These are phyloP conservation scores for Saccharomycopsis sp. DNA, from an alignment of 805 yeast genomes.

Conservation along the genomic window DNA sequence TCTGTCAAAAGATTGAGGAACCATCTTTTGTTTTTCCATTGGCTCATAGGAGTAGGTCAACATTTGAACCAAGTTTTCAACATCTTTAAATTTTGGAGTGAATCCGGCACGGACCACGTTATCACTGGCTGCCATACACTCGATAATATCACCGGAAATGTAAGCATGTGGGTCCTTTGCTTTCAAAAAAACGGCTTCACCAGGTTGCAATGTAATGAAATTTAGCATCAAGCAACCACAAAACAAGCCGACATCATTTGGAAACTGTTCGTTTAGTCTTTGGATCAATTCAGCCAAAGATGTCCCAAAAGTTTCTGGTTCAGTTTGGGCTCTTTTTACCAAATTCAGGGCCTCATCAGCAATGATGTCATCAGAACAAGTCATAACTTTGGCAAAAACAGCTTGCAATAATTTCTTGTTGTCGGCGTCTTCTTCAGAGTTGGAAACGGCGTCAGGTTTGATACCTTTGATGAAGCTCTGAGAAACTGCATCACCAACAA, in stretches of 20 bases:
- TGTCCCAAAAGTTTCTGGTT: slow-evolving; percentile 45
- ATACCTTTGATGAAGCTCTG: slow-evolving; percentile 44
- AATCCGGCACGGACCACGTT: slow-evolving; percentile 98
- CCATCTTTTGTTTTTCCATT: slow-evolving; percentile 90
- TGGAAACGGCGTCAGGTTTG: slow-evolving; percentile 35
- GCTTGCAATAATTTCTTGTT: slow-evolving; percentile 63
- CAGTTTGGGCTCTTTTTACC: slow-evolving; percentile 50
- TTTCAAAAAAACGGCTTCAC: slow-evolving; percentile 93
- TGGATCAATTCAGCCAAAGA: slow-evolving; percentile 65
- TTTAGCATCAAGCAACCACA: slow-evolving; percentile 91
- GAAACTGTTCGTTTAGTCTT: slow-evolving; percentile 80
- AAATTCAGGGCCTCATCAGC: slow-evolving; percentile 50
- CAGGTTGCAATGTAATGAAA: slow-evolving; percentile 72
- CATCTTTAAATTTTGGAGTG: slow-evolving; percentile 99
- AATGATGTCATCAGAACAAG: slow-evolving; percentile 55
- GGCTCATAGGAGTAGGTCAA: slow-evolving; percentile 83
- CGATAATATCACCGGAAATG: slow-evolving; percentile 93
- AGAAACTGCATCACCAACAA: slow-evolving; percentile 49
- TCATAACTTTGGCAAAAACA: slow-evolving; percentile 80
- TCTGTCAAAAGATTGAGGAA: slow-evolving; percentile 39
- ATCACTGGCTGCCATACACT: slow-evolving; percentile 99
- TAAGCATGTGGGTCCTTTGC: slow-evolving; percentile 99
- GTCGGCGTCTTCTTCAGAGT: slow-evolving; percentile 36
- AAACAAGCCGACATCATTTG: slow-evolving; percentile 88
- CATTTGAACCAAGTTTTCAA: slow-evolving; percentile 78